These are phyloP conservation scores for Talaromyces sp. DNA, from an alignment of 2,329 filamentous ascomycete species.

Conservation along the genomic window DNA sequence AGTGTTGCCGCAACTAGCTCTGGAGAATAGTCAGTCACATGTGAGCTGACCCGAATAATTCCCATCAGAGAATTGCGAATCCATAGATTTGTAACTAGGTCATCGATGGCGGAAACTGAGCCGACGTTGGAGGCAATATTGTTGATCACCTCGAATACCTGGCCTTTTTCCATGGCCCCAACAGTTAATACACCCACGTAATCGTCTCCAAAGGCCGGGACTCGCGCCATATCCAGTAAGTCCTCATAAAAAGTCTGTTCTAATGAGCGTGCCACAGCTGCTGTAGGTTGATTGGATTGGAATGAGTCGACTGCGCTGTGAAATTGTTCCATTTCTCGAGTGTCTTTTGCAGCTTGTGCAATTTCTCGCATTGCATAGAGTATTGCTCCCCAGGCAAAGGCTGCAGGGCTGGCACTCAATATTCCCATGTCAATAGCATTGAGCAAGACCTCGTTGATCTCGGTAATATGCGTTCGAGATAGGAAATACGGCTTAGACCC, in stretches of 20 bases:
- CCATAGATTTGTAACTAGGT: constrained; percentile 57
- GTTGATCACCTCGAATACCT: constrained; percentile 49
- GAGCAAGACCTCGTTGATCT: constrained; percentile 69
- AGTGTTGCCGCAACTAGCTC: constrained; percentile 67
- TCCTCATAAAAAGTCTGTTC: constrained; percentile 47
- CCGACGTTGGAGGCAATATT: constrained; percentile 45
- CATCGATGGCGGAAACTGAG: constrained; percentile 48
- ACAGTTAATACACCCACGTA: constrained; percentile 47
- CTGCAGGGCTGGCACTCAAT: constrained; percentile 66
- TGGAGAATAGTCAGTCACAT: constrained; percentile 67
- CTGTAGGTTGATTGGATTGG: constrained; percentile 34
- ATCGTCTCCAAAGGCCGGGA: constrained; percentile 43
- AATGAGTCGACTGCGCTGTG: constrained; percentile 41
- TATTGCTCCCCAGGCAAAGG: constrained; percentile 78
- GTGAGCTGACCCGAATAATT: constrained; percentile 64
- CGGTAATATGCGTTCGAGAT: constrained; percentile 65
- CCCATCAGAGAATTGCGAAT: constrained; percentile 65
- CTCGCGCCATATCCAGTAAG: constrained; percentile 44
- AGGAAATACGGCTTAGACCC: constrained; percentile 62
- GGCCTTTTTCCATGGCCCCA: constrained; percentile 45
- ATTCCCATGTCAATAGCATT: constrained; percentile 55
- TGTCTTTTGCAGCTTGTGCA: constrained; percentile 60
- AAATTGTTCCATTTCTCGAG: constrained; percentile 42
- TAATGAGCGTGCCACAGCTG: constrained; percentile 27
- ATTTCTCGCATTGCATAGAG: constrained; percentile 65